Percentiles rank a stretch among this genome's conserved stretches.
Conservation (phyloP, 2,329 filamentous ascomycete genomes). For the Madurella fahalii region DNA sequence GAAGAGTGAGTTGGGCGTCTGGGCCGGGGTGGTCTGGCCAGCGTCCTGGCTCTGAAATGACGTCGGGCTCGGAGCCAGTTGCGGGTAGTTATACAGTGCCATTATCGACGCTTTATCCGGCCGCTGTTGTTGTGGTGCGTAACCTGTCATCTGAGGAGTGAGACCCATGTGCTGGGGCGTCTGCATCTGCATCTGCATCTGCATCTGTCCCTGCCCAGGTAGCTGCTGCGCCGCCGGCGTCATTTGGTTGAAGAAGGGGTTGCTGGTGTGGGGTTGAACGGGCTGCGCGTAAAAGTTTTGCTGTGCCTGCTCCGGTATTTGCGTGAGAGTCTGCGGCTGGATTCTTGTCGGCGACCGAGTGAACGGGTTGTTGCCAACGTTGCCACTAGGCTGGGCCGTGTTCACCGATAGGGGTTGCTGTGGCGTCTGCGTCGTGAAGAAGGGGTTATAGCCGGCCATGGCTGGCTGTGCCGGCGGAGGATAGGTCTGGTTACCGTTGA, state of each 20-base stretch:
- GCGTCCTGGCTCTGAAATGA: constrained; percentile 11
- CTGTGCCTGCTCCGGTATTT: constrained; percentile 51
- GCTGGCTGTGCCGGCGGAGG: constrained; percentile 37
- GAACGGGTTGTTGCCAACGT: constrained; percentile 45
- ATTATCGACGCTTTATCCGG: constrained; percentile 72
- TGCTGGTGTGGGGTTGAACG: constrained; percentile 23
- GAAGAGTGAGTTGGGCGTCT: constrained; percentile 16
- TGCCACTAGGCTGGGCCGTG: constrained; percentile 34
- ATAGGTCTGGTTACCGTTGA: constrained; percentile 43
- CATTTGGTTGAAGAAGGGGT: constrained; percentile 33
- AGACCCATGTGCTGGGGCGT: constrained; percentile 22
- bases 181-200: constrained; percentile 27
- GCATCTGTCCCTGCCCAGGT: constrained; percentile 26
- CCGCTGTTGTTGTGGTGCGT: constrained; percentile 29
- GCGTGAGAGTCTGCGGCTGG: constrained; percentile 46
- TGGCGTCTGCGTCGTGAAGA: constrained; percentile 39
- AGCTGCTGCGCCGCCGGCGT: constrained; percentile 23
- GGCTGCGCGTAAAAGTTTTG: constrained; percentile 36
- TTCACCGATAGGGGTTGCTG: constrained; percentile 39
- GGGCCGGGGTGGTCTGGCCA: constrained; percentile 8
- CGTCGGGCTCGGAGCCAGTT: constrained; percentile 11
- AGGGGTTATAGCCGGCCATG: constrained; percentile 49
- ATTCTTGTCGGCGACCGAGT: constrained; percentile 47
- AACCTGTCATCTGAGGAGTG: constrained; percentile 17
- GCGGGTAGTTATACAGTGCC: constrained; percentile 63